Evolutionary conservation across 371 early-diverging fungal genomes (phyloP).

Genomic region (Mortierella sp.): DNA sequence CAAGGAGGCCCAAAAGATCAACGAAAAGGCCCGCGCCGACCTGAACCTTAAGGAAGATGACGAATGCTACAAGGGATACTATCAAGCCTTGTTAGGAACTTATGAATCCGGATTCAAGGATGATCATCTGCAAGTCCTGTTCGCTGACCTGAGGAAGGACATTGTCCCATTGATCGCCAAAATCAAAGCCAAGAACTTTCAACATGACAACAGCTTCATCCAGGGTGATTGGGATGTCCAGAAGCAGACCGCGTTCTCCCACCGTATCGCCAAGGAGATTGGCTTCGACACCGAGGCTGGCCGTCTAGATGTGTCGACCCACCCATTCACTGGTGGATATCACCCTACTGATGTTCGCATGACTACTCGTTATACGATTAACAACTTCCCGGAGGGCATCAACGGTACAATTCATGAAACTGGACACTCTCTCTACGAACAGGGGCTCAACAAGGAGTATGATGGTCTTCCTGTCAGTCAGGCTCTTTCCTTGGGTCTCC

Average conservation of each 20-base stretch:
- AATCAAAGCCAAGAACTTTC: slow-evolving; percentile 50
- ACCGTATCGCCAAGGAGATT: slow-evolving; percentile 52
- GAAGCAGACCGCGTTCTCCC: slow-evolving; percentile 47
- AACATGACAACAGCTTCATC: slow-evolving; percentile 41
- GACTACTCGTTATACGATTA: slow-evolving; percentile 53
- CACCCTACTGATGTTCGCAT: slow-evolving; percentile 54
- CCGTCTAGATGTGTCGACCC: slow-evolving; percentile 52
- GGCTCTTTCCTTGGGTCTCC: slow-evolving; percentile 53
- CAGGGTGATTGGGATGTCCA: slow-evolving; percentile 45
- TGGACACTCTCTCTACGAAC: slow-evolving; percentile 57
- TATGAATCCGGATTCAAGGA: slow-evolving; percentile 55
- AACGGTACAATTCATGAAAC: slow-evolving; percentile 56
- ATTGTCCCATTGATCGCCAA: slow-evolving; percentile 54
- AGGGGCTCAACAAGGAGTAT: slow-evolving; percentile 50
- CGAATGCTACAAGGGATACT: slow-evolving; percentile 49
- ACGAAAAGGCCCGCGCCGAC: slow-evolving; percentile 38
- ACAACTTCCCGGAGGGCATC: slow-evolving; percentile 44
- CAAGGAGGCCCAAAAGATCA: slow-evolving; percentile 43
- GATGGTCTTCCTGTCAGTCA: slow-evolving; percentile 30
- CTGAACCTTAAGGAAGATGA: slow-evolving; percentile 25
- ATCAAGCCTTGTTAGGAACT: slow-evolving; percentile 43
- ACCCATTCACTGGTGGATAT: slow-evolving; percentile 53
- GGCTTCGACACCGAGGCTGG: slow-evolving; percentile 55
- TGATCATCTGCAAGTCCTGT: slow-evolving; percentile 48
- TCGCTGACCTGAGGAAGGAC: slow-evolving; percentile 43